These are phyloP conservation scores for Venturia asperata DNA, from an alignment of 2,329 filamentous ascomycete genomes.

Conservation along the genomic window DNA sequence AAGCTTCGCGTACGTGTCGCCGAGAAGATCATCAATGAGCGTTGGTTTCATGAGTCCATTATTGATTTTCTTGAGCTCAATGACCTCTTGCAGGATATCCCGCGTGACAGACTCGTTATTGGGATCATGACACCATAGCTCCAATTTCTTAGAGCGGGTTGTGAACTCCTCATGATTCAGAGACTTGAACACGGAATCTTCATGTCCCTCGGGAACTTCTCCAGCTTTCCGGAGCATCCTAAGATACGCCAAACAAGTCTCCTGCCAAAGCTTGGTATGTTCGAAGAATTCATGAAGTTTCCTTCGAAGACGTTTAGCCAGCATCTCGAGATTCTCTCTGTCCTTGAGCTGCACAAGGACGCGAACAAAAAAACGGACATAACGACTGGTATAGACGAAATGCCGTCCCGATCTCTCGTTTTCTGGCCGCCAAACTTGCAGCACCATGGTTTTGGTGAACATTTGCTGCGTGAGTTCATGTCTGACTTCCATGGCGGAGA, in stretches of 20 bases:
- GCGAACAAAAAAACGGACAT: slow-evolving; percentile 72
- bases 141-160: slow-evolving; percentile 51
- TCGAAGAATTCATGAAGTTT: slow-evolving; percentile 69
- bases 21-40: slow-evolving; percentile 86
- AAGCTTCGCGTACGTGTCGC: slow-evolving; percentile 76
- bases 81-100: slow-evolving; percentile 57
- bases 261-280: slow-evolving; percentile 56
- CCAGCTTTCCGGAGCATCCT: slow-evolving; percentile 52
- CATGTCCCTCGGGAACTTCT: slow-evolving; percentile 52
- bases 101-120: slow-evolving; percentile 43
- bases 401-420: slow-evolving; percentile 77
- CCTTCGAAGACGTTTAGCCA: slow-evolving; percentile 72
- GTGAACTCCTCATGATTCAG: slow-evolving; percentile 60
- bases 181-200: slow-evolving; percentile 58
- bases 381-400: slow-evolving; percentile 84
- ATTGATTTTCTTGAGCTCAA: slow-evolving; percentile 73
- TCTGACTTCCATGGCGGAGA: slow-evolving; percentile 56
- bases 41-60: slow-evolving; percentile 77
- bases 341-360: slow-evolving; percentile 70
- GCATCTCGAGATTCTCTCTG: slow-evolving; percentile 64
- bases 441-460: slow-evolving; percentile 89
- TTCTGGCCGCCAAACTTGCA: slow-evolving; percentile 93
- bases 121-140: slow-evolving; percentile 51
- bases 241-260: slow-evolving; percentile 52
- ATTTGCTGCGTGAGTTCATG: slow-evolving; percentile 75